Percentiles rank a stretch among this genome's conserved stretches.
phyloP scores from a whole-genome alignment of 2,329 filamentous ascomycete genomes.

The Venturia oleaginea region DNA sequence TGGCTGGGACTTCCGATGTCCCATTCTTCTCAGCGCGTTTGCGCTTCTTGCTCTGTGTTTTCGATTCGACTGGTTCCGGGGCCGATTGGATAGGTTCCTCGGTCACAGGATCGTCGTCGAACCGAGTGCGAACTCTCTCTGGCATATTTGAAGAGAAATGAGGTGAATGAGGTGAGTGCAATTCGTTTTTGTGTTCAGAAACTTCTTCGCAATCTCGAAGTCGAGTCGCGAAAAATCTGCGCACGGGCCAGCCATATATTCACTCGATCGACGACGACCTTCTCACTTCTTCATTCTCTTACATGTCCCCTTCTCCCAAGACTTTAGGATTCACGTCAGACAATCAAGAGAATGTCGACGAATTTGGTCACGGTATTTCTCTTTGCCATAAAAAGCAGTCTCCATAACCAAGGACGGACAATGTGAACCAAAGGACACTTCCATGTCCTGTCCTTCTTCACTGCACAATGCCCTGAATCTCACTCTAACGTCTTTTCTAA shows the following conservation, averaged over 20 bases:
- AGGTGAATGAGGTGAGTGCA: not conserved
- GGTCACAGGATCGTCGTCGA: conserved; percentile 23
- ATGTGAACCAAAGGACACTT: not conserved
- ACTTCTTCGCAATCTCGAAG: not conserved
- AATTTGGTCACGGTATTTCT: not conserved
- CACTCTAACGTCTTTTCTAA: not conserved
- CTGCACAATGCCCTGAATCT: not conserved
- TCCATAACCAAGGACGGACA: not conserved
- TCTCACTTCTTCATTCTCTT: not conserved
- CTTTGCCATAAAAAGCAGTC: not conserved
- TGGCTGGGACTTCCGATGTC: not conserved
- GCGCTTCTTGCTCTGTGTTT: conserved; percentile 24
- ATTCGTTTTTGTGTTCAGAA: no score
- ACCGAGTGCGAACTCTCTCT: conserved; percentile 32
- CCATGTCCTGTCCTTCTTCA: not conserved
- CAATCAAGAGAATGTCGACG: not conserved
- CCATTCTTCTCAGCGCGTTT: conserved; percentile 19
- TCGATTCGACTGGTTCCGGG: not conserved
- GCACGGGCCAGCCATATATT: not conserved
- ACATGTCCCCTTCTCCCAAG: no score
- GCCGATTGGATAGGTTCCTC: not conserved
- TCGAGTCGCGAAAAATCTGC: not conserved
- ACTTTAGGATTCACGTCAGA: no score
- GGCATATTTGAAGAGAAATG: conserved; percentile 27
- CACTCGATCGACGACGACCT: no score